Conservation (phyloP, 1,284 basidiomycete species). For the Cryptococcus sp. region DNA sequence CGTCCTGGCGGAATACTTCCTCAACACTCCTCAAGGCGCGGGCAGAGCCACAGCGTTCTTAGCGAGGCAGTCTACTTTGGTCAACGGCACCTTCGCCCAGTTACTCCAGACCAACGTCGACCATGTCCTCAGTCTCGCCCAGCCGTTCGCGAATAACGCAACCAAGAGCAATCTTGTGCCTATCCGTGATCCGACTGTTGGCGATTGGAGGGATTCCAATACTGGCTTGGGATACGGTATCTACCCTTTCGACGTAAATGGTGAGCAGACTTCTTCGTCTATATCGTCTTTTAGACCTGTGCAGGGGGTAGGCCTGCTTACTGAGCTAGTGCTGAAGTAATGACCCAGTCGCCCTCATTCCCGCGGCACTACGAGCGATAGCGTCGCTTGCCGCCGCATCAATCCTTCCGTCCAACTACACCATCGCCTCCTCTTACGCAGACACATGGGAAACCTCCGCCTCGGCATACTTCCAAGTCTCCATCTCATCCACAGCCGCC, state of each 20-base stretch:
- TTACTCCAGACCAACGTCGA: conserved; percentile 51
- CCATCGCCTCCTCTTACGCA: conserved; percentile 46
- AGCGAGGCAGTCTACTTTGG: conserved; percentile 46
- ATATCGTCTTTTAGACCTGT: too few species aligned
- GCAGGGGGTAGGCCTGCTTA: background rate
- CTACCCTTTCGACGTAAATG: conserved; percentile 59
- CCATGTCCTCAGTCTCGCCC: conserved; percentile 44
- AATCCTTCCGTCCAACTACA: conserved; percentile 46
- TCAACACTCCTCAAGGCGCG: conserved; percentile 49
- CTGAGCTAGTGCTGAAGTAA: background rate
- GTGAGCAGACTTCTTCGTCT: conserved; percentile 16
- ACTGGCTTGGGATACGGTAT: conserved; percentile 58
- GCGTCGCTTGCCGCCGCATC: conserved; percentile 51
- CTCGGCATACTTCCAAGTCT: conserved; percentile 55
- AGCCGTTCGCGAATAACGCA: conserved; percentile 50
- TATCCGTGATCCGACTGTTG: conserved; percentile 49
- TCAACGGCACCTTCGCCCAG: conserved; percentile 52
- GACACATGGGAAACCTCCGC: conserved; percentile 56
- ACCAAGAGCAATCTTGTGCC: conserved; percentile 50
- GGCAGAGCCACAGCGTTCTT: conserved; percentile 43
- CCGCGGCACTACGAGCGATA: conserved; percentile 58
- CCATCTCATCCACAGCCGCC: conserved; percentile 46
- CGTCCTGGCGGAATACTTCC: conserved; percentile 55
- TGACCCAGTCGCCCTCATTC: conserved; percentile 55
- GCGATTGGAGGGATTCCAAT: conserved; percentile 61